A percentile compares a stretch with the other conserved stretches of the same genome.
phyloP scores from a whole-genome alignment of 176 grass and related monocot genomes.

The Oryza meyeriana region DNA sequence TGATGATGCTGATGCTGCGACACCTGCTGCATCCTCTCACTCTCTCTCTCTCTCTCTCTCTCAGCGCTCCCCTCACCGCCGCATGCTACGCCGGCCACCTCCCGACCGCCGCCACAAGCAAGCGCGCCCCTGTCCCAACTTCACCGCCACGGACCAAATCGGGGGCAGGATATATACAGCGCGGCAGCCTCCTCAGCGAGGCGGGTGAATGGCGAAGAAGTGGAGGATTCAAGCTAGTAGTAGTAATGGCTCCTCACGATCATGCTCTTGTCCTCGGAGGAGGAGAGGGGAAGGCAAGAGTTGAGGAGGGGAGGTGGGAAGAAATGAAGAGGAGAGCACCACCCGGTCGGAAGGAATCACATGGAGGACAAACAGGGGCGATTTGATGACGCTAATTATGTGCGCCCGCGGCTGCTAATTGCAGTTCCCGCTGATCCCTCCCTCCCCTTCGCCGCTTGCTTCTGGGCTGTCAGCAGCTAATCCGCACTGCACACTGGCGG shows the following conservation, averaged over 20 bases:
- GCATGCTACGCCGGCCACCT: slow-evolving; percentile 19
- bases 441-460: not conserved
- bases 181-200: not conserved
- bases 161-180: slow-evolving; percentile 4
- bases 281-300: not conserved
- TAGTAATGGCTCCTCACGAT: slow-evolving; percentile 36
- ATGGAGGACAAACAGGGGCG: slow-evolving; percentile 50
- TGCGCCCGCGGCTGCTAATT: not conserved
- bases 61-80: slow-evolving; percentile 14
- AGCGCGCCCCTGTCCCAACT: not conserved
- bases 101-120: not conserved
- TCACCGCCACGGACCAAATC: not conserved
- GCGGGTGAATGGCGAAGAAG: not conserved
- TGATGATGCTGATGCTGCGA: slow-evolving; percentile 28
- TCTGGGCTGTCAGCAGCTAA: slow-evolving; percentile 3
- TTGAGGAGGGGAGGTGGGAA: not conserved
- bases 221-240: not conserved
- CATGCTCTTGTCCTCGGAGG: slow-evolving; percentile 9
- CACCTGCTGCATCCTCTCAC: slow-evolving; percentile 40
- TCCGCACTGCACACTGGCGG: not conserved
- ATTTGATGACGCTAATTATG: slow-evolving; percentile 41
- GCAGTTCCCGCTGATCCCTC: not conserved
- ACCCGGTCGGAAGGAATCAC: slow-evolving; percentile 28
- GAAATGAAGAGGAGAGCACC: slow-evolving; percentile 28
- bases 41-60: not conserved